phyloP scores from a whole-genome alignment of 139 green algal genomes.

The Coccomyxa sp. region DNA sequence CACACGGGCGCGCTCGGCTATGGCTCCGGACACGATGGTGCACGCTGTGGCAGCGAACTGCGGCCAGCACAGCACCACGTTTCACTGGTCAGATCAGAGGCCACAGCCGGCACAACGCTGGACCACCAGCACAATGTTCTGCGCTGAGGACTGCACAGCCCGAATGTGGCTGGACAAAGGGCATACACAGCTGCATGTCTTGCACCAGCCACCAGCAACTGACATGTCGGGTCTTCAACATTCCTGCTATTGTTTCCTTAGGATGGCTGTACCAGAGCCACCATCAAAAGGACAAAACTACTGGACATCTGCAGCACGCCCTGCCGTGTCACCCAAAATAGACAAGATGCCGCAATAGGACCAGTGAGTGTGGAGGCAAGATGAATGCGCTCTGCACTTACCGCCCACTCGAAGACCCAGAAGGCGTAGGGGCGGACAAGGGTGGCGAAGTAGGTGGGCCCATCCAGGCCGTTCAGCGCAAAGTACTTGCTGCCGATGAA shows the following conservation, averaged over 20 bases:
- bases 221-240: too few relatives aligned
- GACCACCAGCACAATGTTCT: background rate
- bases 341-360: too few relatives aligned
- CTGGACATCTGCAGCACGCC: too few relatives aligned
- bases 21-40: conserved; percentile 72
- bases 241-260: too few relatives aligned
- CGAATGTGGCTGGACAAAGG: too few relatives aligned
- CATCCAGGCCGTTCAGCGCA: conserved; percentile 5
- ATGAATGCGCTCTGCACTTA: background rate
- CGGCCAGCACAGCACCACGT: background rate
- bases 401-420: conserved; percentile 35
- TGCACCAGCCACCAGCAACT: too few relatives aligned
- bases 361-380: background rate
- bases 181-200: too few relatives aligned
- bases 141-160: too few relatives aligned
- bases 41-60: conserved; percentile 62
- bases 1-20: conserved; percentile 57
- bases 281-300: too few relatives aligned
- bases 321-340: too few relatives aligned
- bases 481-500: conserved; percentile 32
- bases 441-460: background rate
- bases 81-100: background rate
- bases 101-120: too few relatives aligned
- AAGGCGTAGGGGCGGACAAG: conserved; percentile 6
- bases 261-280: too few relatives aligned